phyloP scores from a whole-genome alignment of 306 rosid species.

The Hylodesmum podocarpum region DNA sequence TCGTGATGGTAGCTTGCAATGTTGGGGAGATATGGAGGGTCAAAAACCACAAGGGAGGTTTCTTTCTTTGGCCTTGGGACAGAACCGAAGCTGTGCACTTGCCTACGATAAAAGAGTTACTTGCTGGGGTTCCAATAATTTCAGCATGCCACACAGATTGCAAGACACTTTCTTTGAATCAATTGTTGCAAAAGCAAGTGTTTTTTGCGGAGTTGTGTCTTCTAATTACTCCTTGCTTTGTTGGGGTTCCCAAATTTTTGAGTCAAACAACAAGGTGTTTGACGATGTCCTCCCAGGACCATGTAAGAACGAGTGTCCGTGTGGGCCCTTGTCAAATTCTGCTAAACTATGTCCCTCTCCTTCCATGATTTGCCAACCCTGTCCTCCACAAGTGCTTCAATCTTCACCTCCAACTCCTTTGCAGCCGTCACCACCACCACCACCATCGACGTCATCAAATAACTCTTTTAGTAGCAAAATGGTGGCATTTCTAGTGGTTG shows the following conservation, averaged over 20 bases:
- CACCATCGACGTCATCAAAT: neutral
- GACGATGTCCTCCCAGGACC: slow-evolving; percentile 70
- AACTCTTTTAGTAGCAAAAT: slow-evolving; percentile 39
- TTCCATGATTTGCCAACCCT: slow-evolving; percentile 45
- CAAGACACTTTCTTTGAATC: slow-evolving; percentile 35
- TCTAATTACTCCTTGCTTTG: slow-evolving; percentile 54
- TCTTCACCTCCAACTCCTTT: neutral
- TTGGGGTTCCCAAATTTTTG: slow-evolving; percentile 59
- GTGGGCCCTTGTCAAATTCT: slow-evolving; percentile 29
- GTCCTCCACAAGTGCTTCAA: neutral
- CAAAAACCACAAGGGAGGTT: slow-evolving; percentile 47
- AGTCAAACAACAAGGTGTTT: slow-evolving; percentile 44
- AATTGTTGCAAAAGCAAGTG: slow-evolving; percentile 56
- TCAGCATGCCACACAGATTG: slow-evolving; percentile 52
- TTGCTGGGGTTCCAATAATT: slow-evolving; percentile 78
- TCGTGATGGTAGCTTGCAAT: slow-evolving; percentile 30
- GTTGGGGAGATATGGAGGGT: slow-evolving; percentile 66
- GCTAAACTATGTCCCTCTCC: slow-evolving; percentile 31
- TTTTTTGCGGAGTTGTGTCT: slow-evolving; percentile 64
- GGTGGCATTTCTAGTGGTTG: slow-evolving; percentile 77
- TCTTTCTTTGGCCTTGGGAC: slow-evolving; percentile 70
- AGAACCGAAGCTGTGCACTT: slow-evolving; percentile 66
- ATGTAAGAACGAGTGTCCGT: slow-evolving; percentile 55
- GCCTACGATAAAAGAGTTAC: slow-evolving; percentile 32
- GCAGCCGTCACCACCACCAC: neutral